phyloP scores from a whole-genome alignment of 768 basidiomycete species.

The Serpula lacrymans region DNA sequence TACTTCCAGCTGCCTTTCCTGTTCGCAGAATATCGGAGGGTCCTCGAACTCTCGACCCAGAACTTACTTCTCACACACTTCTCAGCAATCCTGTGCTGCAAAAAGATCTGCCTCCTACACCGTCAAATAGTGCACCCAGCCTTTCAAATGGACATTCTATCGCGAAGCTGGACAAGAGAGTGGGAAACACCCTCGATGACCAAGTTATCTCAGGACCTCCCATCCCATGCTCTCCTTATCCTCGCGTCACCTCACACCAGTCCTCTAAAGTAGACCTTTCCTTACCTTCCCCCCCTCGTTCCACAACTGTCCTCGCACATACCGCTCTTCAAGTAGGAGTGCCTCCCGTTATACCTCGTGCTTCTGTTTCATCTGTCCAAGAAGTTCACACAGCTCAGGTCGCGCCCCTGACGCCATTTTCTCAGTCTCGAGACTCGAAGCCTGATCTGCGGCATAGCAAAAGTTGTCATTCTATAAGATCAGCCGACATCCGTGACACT shows the following conservation, averaged over 20 bases:
- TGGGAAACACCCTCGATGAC: constrained; percentile 17
- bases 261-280: constrained; percentile 13
- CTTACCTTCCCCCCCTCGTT: constrained; percentile 4
- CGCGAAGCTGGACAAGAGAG: not conserved
- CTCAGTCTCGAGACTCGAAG: constrained; percentile 14
- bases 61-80: constrained; percentile 16
- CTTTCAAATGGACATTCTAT: not conserved
- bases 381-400: constrained; percentile 48
- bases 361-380: constrained; percentile 40
- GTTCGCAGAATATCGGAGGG: constrained; percentile 27
- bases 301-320: constrained; percentile 46
- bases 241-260: constrained; percentile 1
- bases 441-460: constrained; percentile 44
- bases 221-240: constrained; percentile 4
- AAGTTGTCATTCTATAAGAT: constrained; percentile 40
- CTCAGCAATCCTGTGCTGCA: constrained; percentile 16
- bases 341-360: constrained; percentile 46
- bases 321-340: constrained; percentile 58
- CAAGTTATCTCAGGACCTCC: constrained; percentile 16
- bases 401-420: constrained; percentile 39
- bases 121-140: constrained; percentile 24
- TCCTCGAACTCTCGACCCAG: constrained; percentile 19
- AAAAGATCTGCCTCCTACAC: constrained; percentile 54
- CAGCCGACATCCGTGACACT: constrained; percentile 5
- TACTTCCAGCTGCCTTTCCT: constrained; percentile 27